These are phyloP conservation scores for Murraya koenigii DNA, from an alignment of 345 rosid genomes.

Conservation along the genomic window DNA sequence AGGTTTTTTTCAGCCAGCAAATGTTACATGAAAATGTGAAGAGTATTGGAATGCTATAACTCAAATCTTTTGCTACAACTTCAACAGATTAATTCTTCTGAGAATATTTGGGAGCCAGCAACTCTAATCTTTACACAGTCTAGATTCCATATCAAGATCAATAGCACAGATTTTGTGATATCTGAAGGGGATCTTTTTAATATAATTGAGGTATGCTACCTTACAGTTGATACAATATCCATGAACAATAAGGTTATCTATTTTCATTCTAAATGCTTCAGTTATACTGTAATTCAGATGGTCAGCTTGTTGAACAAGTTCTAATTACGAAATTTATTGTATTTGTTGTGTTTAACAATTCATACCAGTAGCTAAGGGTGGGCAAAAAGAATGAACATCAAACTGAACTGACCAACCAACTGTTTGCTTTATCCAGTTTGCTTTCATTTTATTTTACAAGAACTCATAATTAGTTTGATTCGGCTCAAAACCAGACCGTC, in stretches of 20 bases:
- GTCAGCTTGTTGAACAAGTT: neutral
- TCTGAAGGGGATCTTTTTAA: constrained; percentile 61
- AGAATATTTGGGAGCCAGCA: constrained; percentile 67
- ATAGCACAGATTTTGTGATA: constrained; percentile 36
- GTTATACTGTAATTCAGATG: neutral
- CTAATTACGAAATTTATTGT: neutral
- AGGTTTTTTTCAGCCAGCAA: constrained; percentile 22
- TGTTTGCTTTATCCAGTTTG: too few relatives aligned
- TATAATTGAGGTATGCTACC: constrained; percentile 46
- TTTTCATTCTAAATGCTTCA: neutral
- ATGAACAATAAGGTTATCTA: neutral
- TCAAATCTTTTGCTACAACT: neutral
- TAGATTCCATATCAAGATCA: constrained; percentile 63
- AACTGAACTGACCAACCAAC: too few relatives aligned
- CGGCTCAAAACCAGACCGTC: too few relatives aligned
- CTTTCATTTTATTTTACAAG: too few relatives aligned
- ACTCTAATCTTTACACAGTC: constrained; percentile 50
- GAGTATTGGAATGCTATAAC: neutral
- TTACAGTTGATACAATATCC: neutral
- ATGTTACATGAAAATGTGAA: neutral
- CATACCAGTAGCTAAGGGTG: neutral
- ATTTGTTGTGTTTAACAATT: neutral
- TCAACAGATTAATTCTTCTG: constrained; percentile 63
- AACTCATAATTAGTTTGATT: too few relatives aligned
- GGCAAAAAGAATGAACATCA: too few relatives aligned